Evolutionary conservation across 345 rosid species (phyloP).

Genomic region (Turnera subulata): DNA sequence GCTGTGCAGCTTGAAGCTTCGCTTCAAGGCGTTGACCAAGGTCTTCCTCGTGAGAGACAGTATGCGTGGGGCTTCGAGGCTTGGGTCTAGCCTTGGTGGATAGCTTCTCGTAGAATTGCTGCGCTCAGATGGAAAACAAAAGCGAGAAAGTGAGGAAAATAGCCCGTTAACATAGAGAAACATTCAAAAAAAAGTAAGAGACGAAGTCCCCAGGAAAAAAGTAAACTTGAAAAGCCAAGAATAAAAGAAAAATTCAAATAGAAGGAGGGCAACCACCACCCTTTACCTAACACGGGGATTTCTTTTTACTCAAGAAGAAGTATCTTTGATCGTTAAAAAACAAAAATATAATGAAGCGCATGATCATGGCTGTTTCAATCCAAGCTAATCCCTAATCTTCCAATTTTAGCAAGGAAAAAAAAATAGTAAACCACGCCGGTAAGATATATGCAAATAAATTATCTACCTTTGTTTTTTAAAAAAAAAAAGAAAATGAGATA

Average conservation of each 20-base stretch:
- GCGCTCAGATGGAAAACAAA: slow-evolving; percentile 1
- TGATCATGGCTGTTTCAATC: no score
- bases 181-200: not conserved
- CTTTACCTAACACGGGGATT: slow-evolving; percentile 6
- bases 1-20: slow-evolving; percentile 89
- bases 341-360: no score
- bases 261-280: not conserved
- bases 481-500: not conserved
- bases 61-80: slow-evolving; percentile 69
- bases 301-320: not conserved
- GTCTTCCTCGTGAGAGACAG: slow-evolving; percentile 72
- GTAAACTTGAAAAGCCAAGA: not conserved
- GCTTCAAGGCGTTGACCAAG: slow-evolving; percentile 97
- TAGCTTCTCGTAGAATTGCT: slow-evolving; percentile 87
- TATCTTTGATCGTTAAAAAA: no score
- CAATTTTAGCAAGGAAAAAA: no score
- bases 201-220: not conserved
- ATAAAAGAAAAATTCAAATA: slow-evolving; percentile 3
- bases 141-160: no score
- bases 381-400: no score
- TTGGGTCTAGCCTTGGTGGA: slow-evolving; percentile 85
- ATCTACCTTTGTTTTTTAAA: no score
- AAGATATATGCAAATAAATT: no score
- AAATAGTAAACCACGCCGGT: no score
- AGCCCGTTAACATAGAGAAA: no score